Base-by-base conservation (phyloP, 305 asterid species). In the Fraxinus nigra region DNA sequence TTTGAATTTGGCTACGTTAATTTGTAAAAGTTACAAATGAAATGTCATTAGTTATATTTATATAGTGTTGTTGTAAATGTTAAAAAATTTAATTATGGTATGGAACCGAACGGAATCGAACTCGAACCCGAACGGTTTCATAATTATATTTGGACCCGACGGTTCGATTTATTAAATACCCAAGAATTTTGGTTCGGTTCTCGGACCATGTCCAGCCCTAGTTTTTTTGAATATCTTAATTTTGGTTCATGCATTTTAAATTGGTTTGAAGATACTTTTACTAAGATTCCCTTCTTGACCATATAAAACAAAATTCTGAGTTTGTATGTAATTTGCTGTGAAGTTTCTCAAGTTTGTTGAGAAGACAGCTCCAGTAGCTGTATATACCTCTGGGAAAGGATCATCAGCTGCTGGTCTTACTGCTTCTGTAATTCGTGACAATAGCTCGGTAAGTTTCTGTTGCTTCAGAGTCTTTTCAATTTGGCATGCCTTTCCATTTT, bases 331-430 rank as follows among this genome's bases (percentile, higher is more conserved):
- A 79, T 82, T 40, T 76, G n/a, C 70, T 51, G 26, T 88, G 84
- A 79, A 94, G 98, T 94, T 94, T 86, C 97, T 93, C 78, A 94
- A 94, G 89, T 94, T 94, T 89, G 99, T 96, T 84, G 99, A 96
- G 89, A 96, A 96, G 92, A 94, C 99, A 9, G 99, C 99, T 84
- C 99, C 99, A 69, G 78, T 94, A 61, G 98, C 99, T 28, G 94
- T 96, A 63, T 96, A 96, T 90, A 96, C 99, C 74, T 94, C 98
- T 65, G 99, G 99, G 77, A 96, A 96, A 89, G 99, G 98, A 32
- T 96, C 99, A 81, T 96, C 99, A 54, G 99, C 99, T 82, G 99
- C 99, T 79, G 99, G 99, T 87, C 95, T 96, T 59, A 96, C 99
- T 79, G 99, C 98, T 88, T 96, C 99, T 51, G 99, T 96, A 56